Evolutionary conservation across 1,284 basidiomycete genomes (phyloP).

Genomic region (Apiotrichum brassicae): DNA sequence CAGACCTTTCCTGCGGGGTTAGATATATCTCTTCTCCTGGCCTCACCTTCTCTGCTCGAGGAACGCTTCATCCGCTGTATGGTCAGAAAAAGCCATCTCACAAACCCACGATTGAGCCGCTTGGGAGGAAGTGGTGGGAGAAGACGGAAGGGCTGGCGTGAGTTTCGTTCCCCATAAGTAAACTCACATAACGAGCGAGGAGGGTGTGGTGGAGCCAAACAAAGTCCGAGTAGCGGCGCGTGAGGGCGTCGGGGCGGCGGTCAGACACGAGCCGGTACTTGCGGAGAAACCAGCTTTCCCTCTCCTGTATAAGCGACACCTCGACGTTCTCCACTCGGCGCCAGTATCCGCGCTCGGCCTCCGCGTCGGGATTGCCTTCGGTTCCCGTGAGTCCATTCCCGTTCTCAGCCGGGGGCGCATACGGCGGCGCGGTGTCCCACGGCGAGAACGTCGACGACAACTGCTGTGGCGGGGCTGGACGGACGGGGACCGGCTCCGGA

Average conservation of each 20-base stretch:
- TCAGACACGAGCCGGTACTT: slow-evolving; percentile 77
- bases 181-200: slow-evolving; percentile 48
- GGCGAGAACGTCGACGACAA: slow-evolving; percentile 20
- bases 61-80: slow-evolving; percentile 75
- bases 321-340: slow-evolving; percentile 65
- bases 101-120: slow-evolving; percentile 78
- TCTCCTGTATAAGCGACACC: slow-evolving; percentile 63
- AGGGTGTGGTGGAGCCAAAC: slow-evolving; percentile 79
- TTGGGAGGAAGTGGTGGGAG: slow-evolving; percentile 84
- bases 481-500: slow-evolving; percentile 1
- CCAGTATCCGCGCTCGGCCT: slow-evolving; percentile 61
- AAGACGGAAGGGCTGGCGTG: slow-evolving; percentile 77
- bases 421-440: slow-evolving; percentile 32
- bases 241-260: slow-evolving; percentile 53
- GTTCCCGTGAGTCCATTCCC: slow-evolving; percentile 4
- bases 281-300: slow-evolving; percentile 74
- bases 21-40: slow-evolving; percentile 3
- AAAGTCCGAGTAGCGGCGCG: slow-evolving; percentile 74
- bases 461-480: slow-evolving; percentile 2
- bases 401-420: neutral
- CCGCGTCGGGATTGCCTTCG: slow-evolving; percentile 22
- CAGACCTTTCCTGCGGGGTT: slow-evolving; percentile 62
- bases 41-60: slow-evolving; percentile 73
- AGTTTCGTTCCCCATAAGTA: no score
- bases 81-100: no score